Evolutionary conservation across 345 rosid species (phyloP).

Genomic region (Excoecaria agallocha): DNA sequence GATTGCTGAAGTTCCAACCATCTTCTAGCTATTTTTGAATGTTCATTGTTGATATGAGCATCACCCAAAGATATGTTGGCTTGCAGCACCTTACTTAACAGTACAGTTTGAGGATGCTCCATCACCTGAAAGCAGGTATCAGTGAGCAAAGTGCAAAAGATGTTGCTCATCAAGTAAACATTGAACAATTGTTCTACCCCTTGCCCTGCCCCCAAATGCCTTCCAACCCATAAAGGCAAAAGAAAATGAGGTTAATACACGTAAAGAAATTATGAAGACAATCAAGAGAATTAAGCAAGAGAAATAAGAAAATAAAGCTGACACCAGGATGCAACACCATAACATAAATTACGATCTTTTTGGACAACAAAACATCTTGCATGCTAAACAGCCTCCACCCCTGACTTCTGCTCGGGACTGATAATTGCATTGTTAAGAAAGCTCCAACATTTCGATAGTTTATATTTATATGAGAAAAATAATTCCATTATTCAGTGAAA

Average conservation of each 20-base stretch:
- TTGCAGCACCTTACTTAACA: constrained; percentile 65
- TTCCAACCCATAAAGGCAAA: neutral
- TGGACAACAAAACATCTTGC: neutral
- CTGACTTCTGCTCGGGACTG: neutral
- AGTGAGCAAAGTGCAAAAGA: constrained; percentile 11
- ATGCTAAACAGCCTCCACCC: neutral
- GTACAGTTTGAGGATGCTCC: constrained; percentile 88
- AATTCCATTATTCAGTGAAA: neutral
- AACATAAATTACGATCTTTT: neutral
- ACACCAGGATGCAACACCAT: neutral
- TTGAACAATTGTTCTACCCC: neutral
- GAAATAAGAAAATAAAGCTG: neutral
- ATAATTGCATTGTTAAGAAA: neutral
- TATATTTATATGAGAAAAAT: neutral
- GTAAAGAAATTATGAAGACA: neutral
- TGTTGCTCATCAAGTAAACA: neutral
- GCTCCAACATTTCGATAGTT: neutral
- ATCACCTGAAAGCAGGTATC: constrained; percentile 52
- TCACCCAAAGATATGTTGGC: constrained; percentile 62
- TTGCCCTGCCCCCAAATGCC: neutral
- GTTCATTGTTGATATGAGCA: constrained; percentile 49
- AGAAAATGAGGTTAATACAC: neutral
- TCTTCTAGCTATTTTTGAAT: constrained; percentile 36
- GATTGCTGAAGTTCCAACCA: constrained; percentile 95
- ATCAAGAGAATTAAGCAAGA: neutral